Base-by-base conservation (phyloP, 1,139 yeast species). In the Yamadazyma buinensis region DNA sequence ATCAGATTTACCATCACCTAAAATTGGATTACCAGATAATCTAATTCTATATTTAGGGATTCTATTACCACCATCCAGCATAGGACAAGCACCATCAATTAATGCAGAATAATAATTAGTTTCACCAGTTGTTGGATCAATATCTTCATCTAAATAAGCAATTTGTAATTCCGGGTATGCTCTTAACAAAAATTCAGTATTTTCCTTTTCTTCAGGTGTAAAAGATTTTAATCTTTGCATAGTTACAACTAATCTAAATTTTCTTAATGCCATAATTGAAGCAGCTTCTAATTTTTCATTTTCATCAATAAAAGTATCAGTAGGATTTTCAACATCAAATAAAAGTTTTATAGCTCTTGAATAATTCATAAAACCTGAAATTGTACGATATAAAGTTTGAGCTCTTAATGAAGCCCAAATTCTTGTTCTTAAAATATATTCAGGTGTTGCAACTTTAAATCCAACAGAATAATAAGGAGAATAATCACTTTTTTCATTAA, bases 1-100 rank as follows among this genome's bases (percentile, higher is more conserved):
- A 47, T 75, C 80, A 0, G 78, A 65, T 40, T 75, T 75, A 5
- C 80, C 80, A 47, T 74, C 80, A 3, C 80, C 80, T 27, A 75
- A 54, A 26, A 75, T 70, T 7, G 80, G 80, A 40, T 72, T 64
- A 7, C 80, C 80, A 0, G 79, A 71, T 15, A 75, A 53, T 41
- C 54, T 55, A n/a, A 75, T 65, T 29, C 59, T 51, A 43, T 68
- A 74, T 38, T 70, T 72, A 5, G 71, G 71, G 23, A 51, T 42
- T 12, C 72, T 51, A 14, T 58, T 54, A 1, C 68, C 70, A 37
- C 54, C 48, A 28, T 53, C 63, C 30, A 55, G 38, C 10, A 59
- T 54, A 6, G 69, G 62, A 40, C 77, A 70, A 27, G 67, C 55
- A 2, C 78, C 78, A 49, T 75, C 67, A 14, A 68, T 55, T 33